Conservation (phyloP, 306 rosid genomes). For the Leucaena leucocephala region DNA sequence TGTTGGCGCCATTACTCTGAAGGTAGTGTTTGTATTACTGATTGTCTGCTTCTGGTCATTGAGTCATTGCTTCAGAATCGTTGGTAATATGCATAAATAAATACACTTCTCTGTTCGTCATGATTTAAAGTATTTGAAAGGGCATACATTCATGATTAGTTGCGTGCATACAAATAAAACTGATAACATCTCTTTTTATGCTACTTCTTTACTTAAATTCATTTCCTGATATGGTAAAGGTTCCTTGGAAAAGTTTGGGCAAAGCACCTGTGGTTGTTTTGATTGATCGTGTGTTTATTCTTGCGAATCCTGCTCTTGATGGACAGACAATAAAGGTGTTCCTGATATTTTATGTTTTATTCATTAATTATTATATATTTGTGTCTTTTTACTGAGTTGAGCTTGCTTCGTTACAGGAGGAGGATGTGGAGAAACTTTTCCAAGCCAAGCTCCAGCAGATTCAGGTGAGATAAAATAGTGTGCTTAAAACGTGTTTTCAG, state of each 20-base stretch:
- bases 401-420: conserved; percentile 55
- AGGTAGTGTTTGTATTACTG: conserved; percentile 55
- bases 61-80: conserved; percentile 21
- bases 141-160: background rate
- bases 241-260: conserved; percentile 99
- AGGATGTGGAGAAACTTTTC: conserved; percentile 80
- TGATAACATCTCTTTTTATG: conserved; percentile 11
- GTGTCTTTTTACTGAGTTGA: conserved; percentile 27
- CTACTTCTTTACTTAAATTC: background rate
- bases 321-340: conserved; percentile 62
- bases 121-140: background rate
- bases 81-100: conserved; percentile 10
- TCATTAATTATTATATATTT: conserved; percentile 3
- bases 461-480: conserved; percentile 56
- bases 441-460: conserved; percentile 89
- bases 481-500: no score
- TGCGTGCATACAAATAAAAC: background rate
- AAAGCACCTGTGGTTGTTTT: conserved; percentile 94
- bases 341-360: conserved; percentile 23
- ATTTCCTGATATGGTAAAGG: conserved; percentile 49
- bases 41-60: conserved; percentile 26
- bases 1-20: conserved; percentile 80
- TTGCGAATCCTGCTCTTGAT: conserved; percentile 81
- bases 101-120: background rate
- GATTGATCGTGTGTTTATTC: conserved; percentile 85